Conservation (phyloP, 2,329 filamentous ascomycete species). For the Pestalotiopsis sp. region DNA sequence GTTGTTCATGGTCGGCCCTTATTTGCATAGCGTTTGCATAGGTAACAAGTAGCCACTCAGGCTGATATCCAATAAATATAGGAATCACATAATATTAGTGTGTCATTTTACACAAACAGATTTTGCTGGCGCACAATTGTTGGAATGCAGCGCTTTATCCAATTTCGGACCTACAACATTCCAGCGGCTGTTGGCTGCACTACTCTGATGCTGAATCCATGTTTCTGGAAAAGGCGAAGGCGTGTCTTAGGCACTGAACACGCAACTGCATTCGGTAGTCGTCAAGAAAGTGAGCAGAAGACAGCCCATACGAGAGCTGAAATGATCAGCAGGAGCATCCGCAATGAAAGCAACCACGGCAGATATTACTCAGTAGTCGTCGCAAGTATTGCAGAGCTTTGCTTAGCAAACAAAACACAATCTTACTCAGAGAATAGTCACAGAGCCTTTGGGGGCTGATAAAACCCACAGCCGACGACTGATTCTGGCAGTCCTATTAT, state of each 20-base stretch:
- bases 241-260: not conserved
- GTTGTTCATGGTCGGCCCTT: not conserved
- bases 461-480: not conserved
- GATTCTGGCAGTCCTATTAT: too few species aligned
- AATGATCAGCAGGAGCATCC: not conserved
- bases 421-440: not conserved
- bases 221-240: not conserved
- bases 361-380: not conserved
- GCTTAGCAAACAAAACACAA: not conserved
- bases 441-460: not conserved
- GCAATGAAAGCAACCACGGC: not conserved
- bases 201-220: not conserved
- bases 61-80: not conserved
- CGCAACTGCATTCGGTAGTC: not conserved
- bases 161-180: not conserved
- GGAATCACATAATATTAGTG: not conserved
- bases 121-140: not conserved
- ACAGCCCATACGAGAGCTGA: not conserved
- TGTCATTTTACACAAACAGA: not conserved
- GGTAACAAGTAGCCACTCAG: not conserved
- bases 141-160: not conserved
- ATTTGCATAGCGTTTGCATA: not conserved
- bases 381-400: not conserved
- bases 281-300: not conserved
- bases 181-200: not conserved